Conservation (phyloP, 2,329 filamentous ascomycete genomes). For the Colletotrichum plurivorum region DNA sequence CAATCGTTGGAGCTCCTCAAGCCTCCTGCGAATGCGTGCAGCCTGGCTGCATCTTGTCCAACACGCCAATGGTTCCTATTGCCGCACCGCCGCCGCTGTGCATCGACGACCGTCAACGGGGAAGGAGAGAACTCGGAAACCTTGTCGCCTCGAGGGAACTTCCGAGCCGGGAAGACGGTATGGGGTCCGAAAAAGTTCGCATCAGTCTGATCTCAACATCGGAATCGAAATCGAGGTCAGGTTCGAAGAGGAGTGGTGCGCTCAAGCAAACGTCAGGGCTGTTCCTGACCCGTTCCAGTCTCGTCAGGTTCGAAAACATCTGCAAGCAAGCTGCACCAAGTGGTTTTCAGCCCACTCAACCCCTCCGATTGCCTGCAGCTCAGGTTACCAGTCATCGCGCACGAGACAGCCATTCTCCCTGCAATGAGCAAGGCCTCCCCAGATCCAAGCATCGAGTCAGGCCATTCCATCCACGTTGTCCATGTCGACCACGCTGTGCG, state of each 20-base stretch:
- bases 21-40: slow-evolving; percentile 8
- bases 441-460: not conserved
- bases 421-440: not conserved
- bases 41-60: slow-evolving; percentile 8
- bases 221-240: not conserved
- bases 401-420: not conserved
- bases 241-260: not conserved
- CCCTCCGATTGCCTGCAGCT: not conserved
- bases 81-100: not conserved
- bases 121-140: not conserved
- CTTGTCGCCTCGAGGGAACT: not conserved
- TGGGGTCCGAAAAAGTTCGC: not conserved
- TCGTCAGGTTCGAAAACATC: not conserved
- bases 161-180: not conserved
- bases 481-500: not conserved
- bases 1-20: not conserved
- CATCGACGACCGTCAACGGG: not conserved
- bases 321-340: not conserved
- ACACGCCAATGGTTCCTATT: not conserved
- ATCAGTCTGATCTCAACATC: slow-evolving; percentile 5
- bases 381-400: not conserved
- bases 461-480: not conserved
- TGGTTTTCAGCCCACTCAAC: not conserved
- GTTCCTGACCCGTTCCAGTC: not conserved
- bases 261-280: slow-evolving; percentile 1